These are phyloP conservation scores for Epichloe sibirici DNA, from an alignment of 2,329 filamentous ascomycete species.

Conservation along the genomic window DNA sequence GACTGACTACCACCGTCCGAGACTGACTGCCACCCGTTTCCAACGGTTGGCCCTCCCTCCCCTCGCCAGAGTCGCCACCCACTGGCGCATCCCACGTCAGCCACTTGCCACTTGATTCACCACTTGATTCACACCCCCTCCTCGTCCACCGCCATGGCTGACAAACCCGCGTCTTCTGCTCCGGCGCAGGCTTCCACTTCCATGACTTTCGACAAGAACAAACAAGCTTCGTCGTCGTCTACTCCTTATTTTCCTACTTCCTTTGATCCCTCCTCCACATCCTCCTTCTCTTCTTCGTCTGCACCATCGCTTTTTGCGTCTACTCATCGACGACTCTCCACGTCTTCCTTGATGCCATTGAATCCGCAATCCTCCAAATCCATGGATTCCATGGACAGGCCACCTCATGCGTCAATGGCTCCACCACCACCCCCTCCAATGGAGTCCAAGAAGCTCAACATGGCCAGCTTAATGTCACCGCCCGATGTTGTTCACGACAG, in stretches of 20 bases:
- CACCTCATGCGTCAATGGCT: conserved; percentile 15
- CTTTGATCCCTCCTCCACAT: conserved; percentile 5
- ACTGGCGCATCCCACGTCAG: conserved; percentile 4
- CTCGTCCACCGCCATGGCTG: conserved; percentile 16
- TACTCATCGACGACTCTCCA: conserved; percentile 8
- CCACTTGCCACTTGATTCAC: neutral
- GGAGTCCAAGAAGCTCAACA: conserved; percentile 31
- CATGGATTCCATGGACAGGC: conserved; percentile 7
- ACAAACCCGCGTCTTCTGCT: conserved; percentile 21
- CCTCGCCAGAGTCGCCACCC: conserved; percentile 1
- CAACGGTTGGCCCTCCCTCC: neutral
- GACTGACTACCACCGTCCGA: no score
- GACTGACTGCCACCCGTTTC: neutral
- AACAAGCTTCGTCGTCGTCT: conserved; percentile 4
- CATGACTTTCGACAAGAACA: conserved; percentile 18
- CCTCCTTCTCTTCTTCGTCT: conserved; percentile 7
- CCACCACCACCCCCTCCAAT: conserved; percentile 15
- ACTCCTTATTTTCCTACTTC: conserved; percentile 4
- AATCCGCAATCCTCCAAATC: conserved; percentile 8
- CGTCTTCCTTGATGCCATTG: conserved; percentile 14
- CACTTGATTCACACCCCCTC: neutral
- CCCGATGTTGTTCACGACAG: conserved; percentile 44
- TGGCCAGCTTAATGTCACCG: conserved; percentile 49
- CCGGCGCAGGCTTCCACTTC: conserved; percentile 20
- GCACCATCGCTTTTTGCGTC: conserved; percentile 7